These are phyloP conservation scores for Lolium multiflorum DNA, from an alignment of 176 grass and related monocot species.

Conservation along the genomic window DNA sequence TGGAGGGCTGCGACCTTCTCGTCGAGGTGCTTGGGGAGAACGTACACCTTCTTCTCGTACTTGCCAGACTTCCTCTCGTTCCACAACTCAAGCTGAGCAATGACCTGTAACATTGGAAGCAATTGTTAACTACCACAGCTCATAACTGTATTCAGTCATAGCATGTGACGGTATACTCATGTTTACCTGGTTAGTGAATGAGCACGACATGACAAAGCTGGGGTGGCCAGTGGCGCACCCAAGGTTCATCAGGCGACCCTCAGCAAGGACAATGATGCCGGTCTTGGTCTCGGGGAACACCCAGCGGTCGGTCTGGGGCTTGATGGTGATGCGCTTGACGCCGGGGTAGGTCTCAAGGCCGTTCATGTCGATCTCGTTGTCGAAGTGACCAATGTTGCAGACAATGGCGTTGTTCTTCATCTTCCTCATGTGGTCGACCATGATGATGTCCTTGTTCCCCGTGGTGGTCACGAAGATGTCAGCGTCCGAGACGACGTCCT, in stretches of 20 bases:
- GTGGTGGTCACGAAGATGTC: constrained; percentile 99
- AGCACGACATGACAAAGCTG: constrained; percentile 99
- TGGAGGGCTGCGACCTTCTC: constrained; percentile 98
- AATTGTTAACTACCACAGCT: not conserved
- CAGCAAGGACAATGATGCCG: constrained; percentile 95
- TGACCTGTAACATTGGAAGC: constrained; percentile 63
- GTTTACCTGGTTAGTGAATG: constrained; percentile 95
- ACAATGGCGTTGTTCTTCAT: constrained; percentile 99
- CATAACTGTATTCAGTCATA: not conserved
- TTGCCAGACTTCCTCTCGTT: constrained; percentile 84
- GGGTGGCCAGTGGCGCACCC: constrained; percentile 95
- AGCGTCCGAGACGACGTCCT: constrained; percentile 78
- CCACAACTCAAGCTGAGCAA: constrained; percentile 97
- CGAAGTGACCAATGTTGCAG: constrained; percentile 99
- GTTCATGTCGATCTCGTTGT: constrained; percentile 94
- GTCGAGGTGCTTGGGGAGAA: constrained; percentile 93
- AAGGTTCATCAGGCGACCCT: constrained; percentile 98
- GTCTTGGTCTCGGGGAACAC: constrained; percentile 93
- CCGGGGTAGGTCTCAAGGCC: constrained; percentile 92
- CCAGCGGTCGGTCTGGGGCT: constrained; percentile 98
- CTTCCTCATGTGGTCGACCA: constrained; percentile 98
- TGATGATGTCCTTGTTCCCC: constrained; percentile 98
- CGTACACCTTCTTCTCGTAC: constrained; percentile 99
- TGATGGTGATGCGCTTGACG: constrained; percentile 97
- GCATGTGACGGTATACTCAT: not conserved